phyloP scores from a whole-genome alignment of 306 rosid genomes.

The Lotus japonicus region DNA sequence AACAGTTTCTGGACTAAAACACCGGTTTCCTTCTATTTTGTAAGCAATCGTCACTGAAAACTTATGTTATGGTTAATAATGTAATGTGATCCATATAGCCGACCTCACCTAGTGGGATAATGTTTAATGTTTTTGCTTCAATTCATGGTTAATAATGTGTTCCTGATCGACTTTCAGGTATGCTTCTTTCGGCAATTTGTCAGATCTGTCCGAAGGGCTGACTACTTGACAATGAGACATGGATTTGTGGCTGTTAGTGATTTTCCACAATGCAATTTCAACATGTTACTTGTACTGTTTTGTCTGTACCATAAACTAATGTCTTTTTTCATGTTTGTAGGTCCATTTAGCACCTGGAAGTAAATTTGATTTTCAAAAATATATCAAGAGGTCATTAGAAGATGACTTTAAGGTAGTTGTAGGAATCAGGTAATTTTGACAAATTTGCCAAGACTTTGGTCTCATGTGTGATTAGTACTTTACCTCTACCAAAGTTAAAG shows the following conservation, averaged over 20 bases:
- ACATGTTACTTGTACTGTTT: neutral
- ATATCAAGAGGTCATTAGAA: constrained; percentile 88
- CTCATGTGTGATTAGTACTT: neutral
- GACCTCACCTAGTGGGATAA: too few species aligned
- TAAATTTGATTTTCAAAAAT: constrained; percentile 90
- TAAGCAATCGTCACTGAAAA: constrained; percentile 33
- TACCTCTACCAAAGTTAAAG: neutral
- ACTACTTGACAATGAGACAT: constrained; percentile 89
- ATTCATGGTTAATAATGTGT: neutral
- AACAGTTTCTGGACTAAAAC: constrained; percentile 72
- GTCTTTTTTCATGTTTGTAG: constrained; percentile 25
- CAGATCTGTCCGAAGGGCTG: constrained; percentile 87
- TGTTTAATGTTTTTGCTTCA: neutral
- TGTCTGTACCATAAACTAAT: neutral
- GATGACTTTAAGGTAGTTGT: constrained; percentile 98
- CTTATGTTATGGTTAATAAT: neutral
- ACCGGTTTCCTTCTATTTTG: constrained; percentile 64
- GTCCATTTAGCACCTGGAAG: constrained; percentile 96
- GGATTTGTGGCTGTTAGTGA: constrained; percentile 78
- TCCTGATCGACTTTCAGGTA: constrained; percentile 43
- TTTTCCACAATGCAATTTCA: neutral
- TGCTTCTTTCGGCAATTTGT: constrained; percentile 81
- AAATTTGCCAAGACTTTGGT: neutral
- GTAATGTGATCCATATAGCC: too few species aligned
- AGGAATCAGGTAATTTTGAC: constrained; percentile 73